Evolutionary conservation across 2,329 filamentous ascomycete species (phyloP), one percentile per base, ranked within the genome.

Genomic region (Colletotrichum musae): DNA sequence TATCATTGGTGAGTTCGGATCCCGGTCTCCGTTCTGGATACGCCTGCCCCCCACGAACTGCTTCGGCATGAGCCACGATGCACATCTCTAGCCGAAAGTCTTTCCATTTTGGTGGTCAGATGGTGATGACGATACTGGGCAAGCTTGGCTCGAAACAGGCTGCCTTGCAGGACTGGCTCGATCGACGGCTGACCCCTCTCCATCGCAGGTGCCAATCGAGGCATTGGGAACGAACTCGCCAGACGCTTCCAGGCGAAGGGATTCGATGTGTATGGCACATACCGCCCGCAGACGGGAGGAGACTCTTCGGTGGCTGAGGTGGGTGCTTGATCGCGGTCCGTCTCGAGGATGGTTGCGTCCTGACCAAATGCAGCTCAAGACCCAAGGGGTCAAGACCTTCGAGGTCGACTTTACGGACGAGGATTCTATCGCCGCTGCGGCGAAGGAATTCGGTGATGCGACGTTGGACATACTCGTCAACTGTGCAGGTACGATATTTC

Each of bases 321-420:
- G 43, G 5, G 39, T 21, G 9, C n/a, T 5, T 32, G 15, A 32
- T 43, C 10, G 16, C 4, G 16, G 50, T 43, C 28, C 28, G 21
- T 7, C n/a, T 41, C 3, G 13, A 26, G 10, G 39, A 24, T 57
- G 9, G 7, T 2, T 41, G 6, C n/a, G n/a, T 21, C 18, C 53
- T 57, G 13, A 57, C 13, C 18, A n/a, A 18, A 9, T 7, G 28
- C 28, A 52, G 12, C 47, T 53, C 7, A 52, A 47, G 6, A 4
- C 32, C 3, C 32, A 41, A 15, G 59, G 36, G 10, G 16, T 52
- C 24, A 36, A 41, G 24, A 21, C 59, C 5, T 47, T 15, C 15
- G 39, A 56, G 50, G 48, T 32, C 21, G 50, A 63, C 28, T 54
- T 63, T 21, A 18, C 39, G 6, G 24, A 53, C 10, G 51, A 36